Conservation (phyloP, 2,329 filamentous ascomycete genomes). For the Pseudogymnoascus sp. region DNA sequence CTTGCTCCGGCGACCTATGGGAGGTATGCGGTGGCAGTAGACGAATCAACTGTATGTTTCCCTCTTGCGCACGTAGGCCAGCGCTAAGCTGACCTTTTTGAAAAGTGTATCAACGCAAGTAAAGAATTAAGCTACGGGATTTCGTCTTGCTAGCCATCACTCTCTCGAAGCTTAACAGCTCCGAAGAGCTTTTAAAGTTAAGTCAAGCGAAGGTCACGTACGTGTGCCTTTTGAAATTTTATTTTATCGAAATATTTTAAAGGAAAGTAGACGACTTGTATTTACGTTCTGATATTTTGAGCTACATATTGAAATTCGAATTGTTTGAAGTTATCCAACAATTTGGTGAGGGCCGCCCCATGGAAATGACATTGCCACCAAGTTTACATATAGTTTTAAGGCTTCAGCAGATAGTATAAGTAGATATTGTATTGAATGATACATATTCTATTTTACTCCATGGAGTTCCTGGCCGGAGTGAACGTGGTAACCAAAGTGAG, state of each 20-base stretch:
- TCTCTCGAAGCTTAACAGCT: neutral
- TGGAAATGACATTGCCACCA: too few species aligned
- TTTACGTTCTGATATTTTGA: neutral
- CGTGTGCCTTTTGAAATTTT: neutral
- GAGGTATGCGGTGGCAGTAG: conserved; percentile 11
- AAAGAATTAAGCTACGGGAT: neutral
- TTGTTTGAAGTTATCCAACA: neutral
- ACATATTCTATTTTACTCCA: neutral
- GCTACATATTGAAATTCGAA: neutral
- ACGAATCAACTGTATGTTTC: conserved; percentile 9
- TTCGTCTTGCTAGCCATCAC: neutral
- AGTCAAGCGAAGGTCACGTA: neutral
- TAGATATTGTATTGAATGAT: neutral
- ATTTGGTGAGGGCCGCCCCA: neutral
- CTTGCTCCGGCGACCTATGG: conserved; percentile 7
- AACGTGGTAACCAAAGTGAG: neutral
- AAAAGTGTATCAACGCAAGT: neutral
- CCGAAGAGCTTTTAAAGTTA: neutral
- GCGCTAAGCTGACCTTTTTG: neutral
- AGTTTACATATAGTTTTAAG: neutral
- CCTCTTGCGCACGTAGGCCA: neutral
- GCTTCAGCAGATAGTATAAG: neutral
- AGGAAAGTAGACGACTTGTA: neutral
- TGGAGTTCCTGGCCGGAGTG: neutral
- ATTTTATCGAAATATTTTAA: neutral